Evolutionary conservation across 2,329 filamentous ascomycete species (phyloP), one percentile per base, ranked within the genome.

Genomic region (Pezicula rhizophila): DNA sequence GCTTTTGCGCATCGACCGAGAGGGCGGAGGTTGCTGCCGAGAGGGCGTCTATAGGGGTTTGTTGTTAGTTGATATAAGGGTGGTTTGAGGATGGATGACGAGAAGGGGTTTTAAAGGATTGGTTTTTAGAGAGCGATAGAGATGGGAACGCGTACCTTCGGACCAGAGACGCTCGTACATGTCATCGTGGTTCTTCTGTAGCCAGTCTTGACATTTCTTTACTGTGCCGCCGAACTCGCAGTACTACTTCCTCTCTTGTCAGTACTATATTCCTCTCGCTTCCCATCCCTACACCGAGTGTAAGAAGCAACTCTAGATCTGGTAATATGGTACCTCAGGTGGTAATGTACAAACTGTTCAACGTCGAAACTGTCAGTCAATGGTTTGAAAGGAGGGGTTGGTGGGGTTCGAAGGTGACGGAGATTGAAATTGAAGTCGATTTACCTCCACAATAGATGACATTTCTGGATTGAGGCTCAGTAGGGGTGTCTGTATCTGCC

Each of bases 151-250:
- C 71, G 54, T 73, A 92, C 90, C 89, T 70, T 87, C 78, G 44
- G 90, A 96, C 78, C 95, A 96, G 69, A 99, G 79, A 61, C 75
- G 75, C 53, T 79, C 70, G 70, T 95, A 95, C 67, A 96, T 73
- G 42, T 78, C 75, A 3, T 83, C 79, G 60, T 96, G 78, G 57
- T 82, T 78, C 56, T 84, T 80, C 63, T 89, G 74, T 17, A 99
- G 82, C 93, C 93, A 99, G 68, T 97, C 91, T 69, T 92, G 87
- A 73, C 93, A 99, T 73, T 96, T 99, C 72, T 90, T 96, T 20
- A 87, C 85, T 35, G 91, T 97, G 57, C 91, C 92, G 64, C 93
- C 93, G 70, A 96, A 97, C 73, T 99, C 93, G 76, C 93, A 99
- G 74, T 96, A 99, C 93, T 97, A 72, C 58, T 69, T 63, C 49